Evolutionary conservation across 176 grass and related monocot genomes (phyloP).

Genomic region (Aegilops sharonensis): DNA sequence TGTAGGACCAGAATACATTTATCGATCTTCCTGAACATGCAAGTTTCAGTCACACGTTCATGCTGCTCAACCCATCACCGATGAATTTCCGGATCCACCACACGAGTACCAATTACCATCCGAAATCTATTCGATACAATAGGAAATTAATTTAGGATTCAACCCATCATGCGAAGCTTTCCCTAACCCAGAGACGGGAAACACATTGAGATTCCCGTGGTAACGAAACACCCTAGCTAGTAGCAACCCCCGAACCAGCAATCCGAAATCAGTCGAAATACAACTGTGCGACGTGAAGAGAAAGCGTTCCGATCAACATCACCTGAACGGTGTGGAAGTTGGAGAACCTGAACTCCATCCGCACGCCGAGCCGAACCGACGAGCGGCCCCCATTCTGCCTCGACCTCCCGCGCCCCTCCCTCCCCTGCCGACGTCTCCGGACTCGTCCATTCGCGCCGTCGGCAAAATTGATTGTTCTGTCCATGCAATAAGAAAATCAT

Average conservation of each 20-base stretch:
- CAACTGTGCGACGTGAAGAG: neutral
- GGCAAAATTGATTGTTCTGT: too few relatives aligned
- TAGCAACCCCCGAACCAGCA: neutral
- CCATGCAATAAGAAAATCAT: too few relatives aligned
- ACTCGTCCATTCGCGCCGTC: neutral
- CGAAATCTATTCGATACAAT: neutral
- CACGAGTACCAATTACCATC: neutral
- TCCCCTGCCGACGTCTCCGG: neutral
- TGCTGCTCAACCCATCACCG: neutral
- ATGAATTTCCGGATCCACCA: neutral
- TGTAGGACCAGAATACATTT: constrained; percentile 19
- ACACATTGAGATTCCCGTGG: neutral
- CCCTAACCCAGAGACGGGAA: neutral
- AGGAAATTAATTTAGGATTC: too few relatives aligned
- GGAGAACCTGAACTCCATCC: constrained; percentile 86
- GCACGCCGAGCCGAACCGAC: constrained; percentile 48
- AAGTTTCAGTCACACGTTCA: neutral
- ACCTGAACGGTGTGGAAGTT: constrained; percentile 67
- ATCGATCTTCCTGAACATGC: neutral
- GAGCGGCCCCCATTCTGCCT: constrained; percentile 60
- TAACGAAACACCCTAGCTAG: neutral
- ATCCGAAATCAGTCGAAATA: neutral
- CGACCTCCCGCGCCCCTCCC: constrained; percentile 50
- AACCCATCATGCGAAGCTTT: neutral
- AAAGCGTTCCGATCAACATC: neutral